These are phyloP conservation scores for Daldinia loculata DNA, from an alignment of 495 filamentous ascomycete genomes.

Conservation along the genomic window DNA sequence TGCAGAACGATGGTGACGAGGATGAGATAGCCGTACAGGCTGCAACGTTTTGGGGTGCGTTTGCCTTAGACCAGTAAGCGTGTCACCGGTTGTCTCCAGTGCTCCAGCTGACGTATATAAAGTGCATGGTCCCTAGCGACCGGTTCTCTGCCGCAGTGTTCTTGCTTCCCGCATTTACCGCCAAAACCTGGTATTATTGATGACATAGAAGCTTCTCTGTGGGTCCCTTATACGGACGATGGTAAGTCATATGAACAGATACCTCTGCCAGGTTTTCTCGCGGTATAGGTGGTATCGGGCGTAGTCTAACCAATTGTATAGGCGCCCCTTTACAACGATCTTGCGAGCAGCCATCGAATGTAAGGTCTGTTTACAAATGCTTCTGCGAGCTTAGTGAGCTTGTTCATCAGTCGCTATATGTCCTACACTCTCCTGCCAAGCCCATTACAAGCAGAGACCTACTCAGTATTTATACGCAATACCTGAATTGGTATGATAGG, in stretches of 20 bases:
- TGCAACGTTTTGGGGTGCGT: slow-evolving; percentile 77
- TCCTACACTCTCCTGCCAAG: slow-evolving; percentile 68
- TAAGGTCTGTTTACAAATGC: slow-evolving; percentile 66
- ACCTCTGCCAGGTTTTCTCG: background rate
- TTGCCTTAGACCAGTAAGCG: slow-evolving; percentile 73
- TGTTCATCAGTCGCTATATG: slow-evolving; percentile 69
- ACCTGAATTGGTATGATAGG: slow-evolving; percentile 67
- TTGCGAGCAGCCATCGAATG: slow-evolving; percentile 63
- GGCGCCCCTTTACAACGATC: slow-evolving; percentile 57
- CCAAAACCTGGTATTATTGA: slow-evolving; percentile 66
- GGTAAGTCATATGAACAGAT: slow-evolving; percentile 46
- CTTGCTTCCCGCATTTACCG: slow-evolving; percentile 62
- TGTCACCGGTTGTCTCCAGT: slow-evolving; percentile 4
- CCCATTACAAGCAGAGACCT: slow-evolving; percentile 66
- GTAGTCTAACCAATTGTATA: slow-evolving; percentile 33
- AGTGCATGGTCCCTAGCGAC: slow-evolving; percentile 72
- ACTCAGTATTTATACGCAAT: slow-evolving; percentile 64
- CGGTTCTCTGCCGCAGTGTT: slow-evolving; percentile 69
- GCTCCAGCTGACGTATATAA: slow-evolving; percentile 40
- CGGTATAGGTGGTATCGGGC: background rate
- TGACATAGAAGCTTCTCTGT: slow-evolving; percentile 61
- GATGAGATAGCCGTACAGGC: slow-evolving; percentile 69
- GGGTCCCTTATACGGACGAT: slow-evolving; percentile 68
- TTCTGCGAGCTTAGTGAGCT: slow-evolving; percentile 74
- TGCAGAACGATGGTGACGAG: slow-evolving; percentile 54